phyloP scores from a whole-genome alignment of 1,139 yeast species.

The Saccharomycopsis crataegensis region DNA sequence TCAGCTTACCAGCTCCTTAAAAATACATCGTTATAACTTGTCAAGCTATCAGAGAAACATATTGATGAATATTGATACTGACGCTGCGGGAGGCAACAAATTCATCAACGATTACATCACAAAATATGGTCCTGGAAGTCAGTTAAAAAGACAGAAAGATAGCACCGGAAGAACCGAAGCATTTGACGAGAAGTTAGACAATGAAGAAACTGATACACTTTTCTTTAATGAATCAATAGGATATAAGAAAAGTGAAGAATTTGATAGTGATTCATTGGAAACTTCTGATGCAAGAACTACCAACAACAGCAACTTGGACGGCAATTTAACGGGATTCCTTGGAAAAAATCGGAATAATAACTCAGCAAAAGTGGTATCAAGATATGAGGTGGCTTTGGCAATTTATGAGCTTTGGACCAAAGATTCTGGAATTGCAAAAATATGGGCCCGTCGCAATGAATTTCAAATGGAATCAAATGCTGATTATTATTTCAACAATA shows the following conservation, averaged over 20 bases:
- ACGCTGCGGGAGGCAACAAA: constrained; percentile 54
- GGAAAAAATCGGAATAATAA: constrained; percentile 19
- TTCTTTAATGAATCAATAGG: neutral
- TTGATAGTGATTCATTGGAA: neutral
- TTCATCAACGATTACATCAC: constrained; percentile 10
- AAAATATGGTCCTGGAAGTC: constrained; percentile 9
- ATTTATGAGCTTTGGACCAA: constrained; percentile 57
- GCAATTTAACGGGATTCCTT: constrained; percentile 7
- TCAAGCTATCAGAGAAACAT: constrained; percentile 41
- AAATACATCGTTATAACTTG: constrained; percentile 28
- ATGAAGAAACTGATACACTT: constrained; percentile 6
- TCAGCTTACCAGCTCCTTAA: constrained; percentile 23
- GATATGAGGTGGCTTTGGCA: constrained; percentile 56
- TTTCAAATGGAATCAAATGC: constrained; percentile 83
- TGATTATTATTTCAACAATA: constrained; percentile 66
- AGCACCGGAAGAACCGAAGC: constrained; percentile 18
- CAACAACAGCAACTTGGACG: neutral
- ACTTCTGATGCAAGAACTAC: neutral
- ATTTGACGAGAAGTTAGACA: constrained; percentile 3
- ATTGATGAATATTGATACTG: constrained; percentile 51
- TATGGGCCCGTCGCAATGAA: constrained; percentile 59
- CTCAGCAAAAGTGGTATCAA: constrained; percentile 22
- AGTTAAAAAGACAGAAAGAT: constrained; percentile 3
- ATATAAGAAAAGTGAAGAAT: neutral
- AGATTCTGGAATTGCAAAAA: constrained; percentile 59